These are phyloP conservation scores for Colletotrichum orbiculare DNA, from an alignment of 2,329 filamentous ascomycete genomes.

Conservation along the genomic window DNA sequence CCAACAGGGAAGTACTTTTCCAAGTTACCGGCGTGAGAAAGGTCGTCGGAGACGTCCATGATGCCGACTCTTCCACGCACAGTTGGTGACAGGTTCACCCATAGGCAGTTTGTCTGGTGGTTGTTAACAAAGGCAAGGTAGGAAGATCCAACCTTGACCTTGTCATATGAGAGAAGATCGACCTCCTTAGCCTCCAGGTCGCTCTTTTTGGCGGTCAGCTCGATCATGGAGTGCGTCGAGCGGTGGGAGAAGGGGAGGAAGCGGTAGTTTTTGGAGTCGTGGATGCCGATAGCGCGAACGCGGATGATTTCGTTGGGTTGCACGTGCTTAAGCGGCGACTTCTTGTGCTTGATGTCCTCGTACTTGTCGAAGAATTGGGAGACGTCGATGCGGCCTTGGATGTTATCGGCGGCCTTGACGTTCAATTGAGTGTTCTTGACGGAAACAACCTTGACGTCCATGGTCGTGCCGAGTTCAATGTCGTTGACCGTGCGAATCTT, in stretches of 20 bases:
- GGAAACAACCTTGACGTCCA: conserved; percentile 82
- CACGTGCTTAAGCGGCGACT: conserved; percentile 82
- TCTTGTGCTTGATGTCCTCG: conserved; percentile 86
- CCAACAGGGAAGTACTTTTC: conserved; percentile 87
- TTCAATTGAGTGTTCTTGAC: conserved; percentile 94
- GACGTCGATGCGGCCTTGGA: conserved; percentile 92
- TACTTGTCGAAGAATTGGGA: conserved; percentile 90
- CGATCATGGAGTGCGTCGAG: conserved; percentile 83
- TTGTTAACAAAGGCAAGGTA: conserved; percentile 94
- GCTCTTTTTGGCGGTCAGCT: conserved; percentile 84
- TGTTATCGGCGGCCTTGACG: conserved; percentile 85
- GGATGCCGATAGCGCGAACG: conserved; percentile 85
- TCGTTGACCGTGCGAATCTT: conserved; percentile 75
- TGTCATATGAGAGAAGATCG: conserved; percentile 73
- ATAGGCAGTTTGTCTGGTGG: conserved; percentile 79
- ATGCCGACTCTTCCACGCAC: conserved; percentile 85
- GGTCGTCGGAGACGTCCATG: conserved; percentile 88
- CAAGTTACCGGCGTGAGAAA: conserved; percentile 81
- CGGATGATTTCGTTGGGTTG: conserved; percentile 75
- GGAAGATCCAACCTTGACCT: conserved; percentile 76
- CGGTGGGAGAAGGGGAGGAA: conserved; percentile 94
- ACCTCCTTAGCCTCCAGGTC: conserved; percentile 62
- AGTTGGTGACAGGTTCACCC: conserved; percentile 91
- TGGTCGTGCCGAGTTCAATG: conserved; percentile 76
- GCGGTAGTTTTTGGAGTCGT: conserved; percentile 89